Percentiles rank a stretch among this genome's conserved stretches.
These are phyloP conservation scores for Tuber microsphaerosporum DNA, from an alignment of 495 filamentous ascomycete species.

Conservation along the genomic window DNA sequence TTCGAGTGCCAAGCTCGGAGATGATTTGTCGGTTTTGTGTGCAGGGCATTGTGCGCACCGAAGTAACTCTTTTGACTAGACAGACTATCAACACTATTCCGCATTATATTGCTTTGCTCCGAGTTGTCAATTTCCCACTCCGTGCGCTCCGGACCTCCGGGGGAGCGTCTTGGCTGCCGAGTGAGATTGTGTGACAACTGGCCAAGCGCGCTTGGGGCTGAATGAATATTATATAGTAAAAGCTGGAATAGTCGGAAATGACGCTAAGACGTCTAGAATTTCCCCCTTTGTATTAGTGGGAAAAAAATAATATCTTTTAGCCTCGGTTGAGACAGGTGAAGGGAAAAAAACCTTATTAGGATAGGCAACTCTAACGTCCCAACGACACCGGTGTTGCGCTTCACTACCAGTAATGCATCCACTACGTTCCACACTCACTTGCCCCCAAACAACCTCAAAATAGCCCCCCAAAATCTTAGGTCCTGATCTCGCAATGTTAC, in stretches of 20 bases:
- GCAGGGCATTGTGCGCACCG: neutral
- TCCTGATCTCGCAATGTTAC: neutral
- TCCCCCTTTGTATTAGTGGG: neutral
- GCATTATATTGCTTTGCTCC: neutral
- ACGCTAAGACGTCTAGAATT: neutral
- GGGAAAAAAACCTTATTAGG: neutral
- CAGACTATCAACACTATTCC: neutral
- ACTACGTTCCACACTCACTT: neutral
- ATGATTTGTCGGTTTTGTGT: neutral
- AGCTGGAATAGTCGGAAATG: neutral
- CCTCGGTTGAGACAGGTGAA: neutral
- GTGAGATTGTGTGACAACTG: neutral
- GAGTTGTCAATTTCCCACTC: neutral
- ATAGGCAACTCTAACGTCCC: neutral
- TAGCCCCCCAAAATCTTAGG: neutral
- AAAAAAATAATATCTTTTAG: neutral
- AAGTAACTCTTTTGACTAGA: neutral
- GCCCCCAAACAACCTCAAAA: neutral
- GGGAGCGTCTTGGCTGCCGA: neutral
- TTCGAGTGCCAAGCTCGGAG: neutral
- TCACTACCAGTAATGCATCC: neutral
- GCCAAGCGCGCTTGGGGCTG: neutral
- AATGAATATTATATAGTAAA: neutral
- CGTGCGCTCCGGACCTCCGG: neutral
- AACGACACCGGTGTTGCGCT: neutral